Percentiles rank a stretch among this genome's conserved stretches.
These are phyloP conservation scores for Fusarium clavum DNA, from an alignment of 2,329 filamentous ascomycete genomes.

Conservation along the genomic window DNA sequence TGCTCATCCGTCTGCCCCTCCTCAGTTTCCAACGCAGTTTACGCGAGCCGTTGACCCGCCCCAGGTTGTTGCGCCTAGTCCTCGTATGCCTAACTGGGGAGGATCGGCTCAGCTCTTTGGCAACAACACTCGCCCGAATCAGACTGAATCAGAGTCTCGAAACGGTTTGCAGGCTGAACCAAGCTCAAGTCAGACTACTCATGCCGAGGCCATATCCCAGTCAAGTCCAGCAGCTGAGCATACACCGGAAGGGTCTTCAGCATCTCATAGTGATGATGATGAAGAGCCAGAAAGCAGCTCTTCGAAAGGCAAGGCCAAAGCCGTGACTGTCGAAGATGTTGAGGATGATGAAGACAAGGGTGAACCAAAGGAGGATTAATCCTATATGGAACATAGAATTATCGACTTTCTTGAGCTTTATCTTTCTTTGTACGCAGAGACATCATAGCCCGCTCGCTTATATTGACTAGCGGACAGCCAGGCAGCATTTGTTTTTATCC, in stretches of 20 bases:
- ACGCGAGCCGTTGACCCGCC: constrained; percentile 41
- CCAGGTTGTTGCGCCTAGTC: constrained; percentile 61
- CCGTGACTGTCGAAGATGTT: constrained; percentile 55
- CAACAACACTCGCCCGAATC: constrained; percentile 46
- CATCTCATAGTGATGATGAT: constrained; percentile 31
- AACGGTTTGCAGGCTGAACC: constrained; percentile 23
- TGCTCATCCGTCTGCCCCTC: constrained; percentile 8
- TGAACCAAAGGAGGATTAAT: constrained; percentile 20
- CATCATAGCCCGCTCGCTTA: background rate
- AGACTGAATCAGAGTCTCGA: constrained; percentile 33
- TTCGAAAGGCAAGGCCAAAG: constrained; percentile 58
- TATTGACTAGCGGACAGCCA: constrained; percentile 8
- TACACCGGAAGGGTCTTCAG: constrained; percentile 16
- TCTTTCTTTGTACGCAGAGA: background rate
- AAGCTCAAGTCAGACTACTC: constrained; percentile 18
- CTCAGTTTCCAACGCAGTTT: constrained; percentile 29
- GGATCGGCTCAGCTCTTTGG: constrained; percentile 62
- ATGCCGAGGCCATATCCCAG: constrained; percentile 14
- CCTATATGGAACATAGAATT: background rate
- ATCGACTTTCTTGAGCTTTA: background rate
- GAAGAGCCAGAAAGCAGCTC: constrained; percentile 24
- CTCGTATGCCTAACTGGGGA: constrained; percentile 63
- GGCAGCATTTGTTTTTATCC: constrained; percentile 12
- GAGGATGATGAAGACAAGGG: constrained; percentile 33
- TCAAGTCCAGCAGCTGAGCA: constrained; percentile 17